Conservation (phyloP, 1,139 yeast genomes). For the Protomyces inundatus region DNA sequence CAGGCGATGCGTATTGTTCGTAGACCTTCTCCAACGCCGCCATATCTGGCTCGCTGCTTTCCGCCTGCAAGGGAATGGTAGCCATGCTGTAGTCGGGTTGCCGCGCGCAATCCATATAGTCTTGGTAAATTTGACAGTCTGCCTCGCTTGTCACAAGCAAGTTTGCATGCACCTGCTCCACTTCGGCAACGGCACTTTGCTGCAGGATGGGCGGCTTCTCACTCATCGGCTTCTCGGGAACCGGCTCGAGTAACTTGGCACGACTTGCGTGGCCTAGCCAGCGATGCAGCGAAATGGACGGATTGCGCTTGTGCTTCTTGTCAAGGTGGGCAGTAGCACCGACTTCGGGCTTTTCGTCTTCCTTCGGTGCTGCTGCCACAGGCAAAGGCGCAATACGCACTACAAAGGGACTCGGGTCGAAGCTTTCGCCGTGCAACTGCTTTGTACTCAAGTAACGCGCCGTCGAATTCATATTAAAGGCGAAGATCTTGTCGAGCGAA, state of each 20-base stretch:
- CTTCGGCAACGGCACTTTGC: background rate
- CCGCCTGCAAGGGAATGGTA: no score
- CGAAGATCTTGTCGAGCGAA: background rate
- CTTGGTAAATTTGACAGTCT: background rate
- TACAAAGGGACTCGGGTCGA: conserved; percentile 22
- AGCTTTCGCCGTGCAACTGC: background rate
- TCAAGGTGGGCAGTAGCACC: background rate
- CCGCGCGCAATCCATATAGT: background rate
- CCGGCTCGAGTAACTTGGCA: background rate
- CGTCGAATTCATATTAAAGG: conserved; percentile 19
- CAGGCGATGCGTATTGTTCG: background rate
- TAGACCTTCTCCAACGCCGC: background rate
- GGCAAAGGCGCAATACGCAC: conserved; percentile 2
- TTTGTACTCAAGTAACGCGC: conserved; percentile 19
- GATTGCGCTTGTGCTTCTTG: background rate
- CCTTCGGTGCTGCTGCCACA: background rate
- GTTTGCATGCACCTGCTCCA: background rate
- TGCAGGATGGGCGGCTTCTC: background rate
- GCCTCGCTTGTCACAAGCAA: background rate
- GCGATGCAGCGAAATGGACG: conserved; percentile 9
- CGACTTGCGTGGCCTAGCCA: conserved; percentile 20
- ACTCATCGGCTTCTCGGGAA: background rate
- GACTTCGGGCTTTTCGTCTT: background rate
- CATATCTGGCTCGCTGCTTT: background rate
- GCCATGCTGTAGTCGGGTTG: background rate